Conservation (phyloP, 352 stramenopile genomes). For the Halophytophthora batemanensis region DNA sequence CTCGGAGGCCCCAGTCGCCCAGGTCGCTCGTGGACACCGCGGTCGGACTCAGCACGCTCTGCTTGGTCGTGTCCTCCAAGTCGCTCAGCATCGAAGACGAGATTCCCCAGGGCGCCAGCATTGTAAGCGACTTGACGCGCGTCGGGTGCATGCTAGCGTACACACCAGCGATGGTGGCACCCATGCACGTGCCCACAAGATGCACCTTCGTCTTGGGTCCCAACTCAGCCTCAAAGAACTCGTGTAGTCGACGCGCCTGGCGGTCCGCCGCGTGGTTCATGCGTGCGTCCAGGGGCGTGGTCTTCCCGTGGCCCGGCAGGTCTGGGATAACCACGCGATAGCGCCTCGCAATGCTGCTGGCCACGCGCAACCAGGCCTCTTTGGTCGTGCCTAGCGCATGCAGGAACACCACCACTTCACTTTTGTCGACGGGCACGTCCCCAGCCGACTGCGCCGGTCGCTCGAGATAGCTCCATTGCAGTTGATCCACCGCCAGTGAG, state of each 20-base stretch:
- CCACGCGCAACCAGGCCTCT: conserved; percentile 55
- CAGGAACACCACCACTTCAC: conserved; percentile 58
- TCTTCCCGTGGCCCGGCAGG: conserved; percentile 57
- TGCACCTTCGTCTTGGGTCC: conserved; percentile 55
- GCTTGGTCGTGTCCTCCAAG: conserved; percentile 45
- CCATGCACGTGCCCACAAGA: conserved; percentile 67
- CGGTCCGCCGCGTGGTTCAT: conserved; percentile 47
- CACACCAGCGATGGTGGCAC: conserved; percentile 60
- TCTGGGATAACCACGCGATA: conserved; percentile 61
- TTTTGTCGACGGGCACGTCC: conserved; percentile 15
- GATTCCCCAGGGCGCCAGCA: conserved; percentile 68
- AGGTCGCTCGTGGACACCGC: conserved; percentile 38
- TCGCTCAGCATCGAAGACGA: conserved; percentile 48
- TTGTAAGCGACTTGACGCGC: conserved; percentile 49
- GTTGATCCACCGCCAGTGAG: conserved; percentile 37
- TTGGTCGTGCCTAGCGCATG: conserved; percentile 66
- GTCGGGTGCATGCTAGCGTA: conserved; percentile 64
- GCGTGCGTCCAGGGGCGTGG: conserved; percentile 36
- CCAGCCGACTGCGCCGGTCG: conserved; percentile 14
- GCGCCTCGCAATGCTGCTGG: conserved; percentile 34
- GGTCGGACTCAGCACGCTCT: conserved; percentile 51
- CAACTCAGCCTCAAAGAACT: conserved; percentile 54
- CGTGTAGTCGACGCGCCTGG: conserved; percentile 50
- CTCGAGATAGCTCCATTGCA: conserved; percentile 69
- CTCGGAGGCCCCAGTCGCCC: conserved; percentile 19